Evolutionary conservation across 1,139 yeast genomes (phyloP).

Genomic region (Geotrichum phurueaensis): DNA sequence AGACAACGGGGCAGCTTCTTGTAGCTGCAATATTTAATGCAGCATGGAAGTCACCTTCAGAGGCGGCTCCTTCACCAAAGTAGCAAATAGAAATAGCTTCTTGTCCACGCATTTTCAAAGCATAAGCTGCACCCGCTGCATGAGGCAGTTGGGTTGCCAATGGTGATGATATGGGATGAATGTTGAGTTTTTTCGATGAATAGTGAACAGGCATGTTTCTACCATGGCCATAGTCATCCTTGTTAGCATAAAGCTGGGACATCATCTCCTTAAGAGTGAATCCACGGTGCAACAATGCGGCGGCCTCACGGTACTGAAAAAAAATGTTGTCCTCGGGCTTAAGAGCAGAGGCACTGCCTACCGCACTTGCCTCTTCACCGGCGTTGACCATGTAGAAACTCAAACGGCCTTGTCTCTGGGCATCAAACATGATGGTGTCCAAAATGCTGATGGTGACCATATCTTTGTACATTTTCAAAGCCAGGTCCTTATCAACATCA

Average conservation of each 20-base stretch:
- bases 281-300: constrained; percentile 35
- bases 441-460: constrained; percentile 33
- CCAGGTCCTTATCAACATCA: constrained; percentile 27
- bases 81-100: constrained; percentile 32
- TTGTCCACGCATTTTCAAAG: constrained; percentile 31
- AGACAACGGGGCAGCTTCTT: constrained; percentile 34
- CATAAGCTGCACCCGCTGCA: constrained; percentile 38
- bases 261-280: constrained; percentile 33
- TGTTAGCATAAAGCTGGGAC: constrained; percentile 35
- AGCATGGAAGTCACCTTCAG: constrained; percentile 38
- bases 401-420: constrained; percentile 37
- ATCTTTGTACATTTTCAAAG: constrained; percentile 32
- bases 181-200: constrained; percentile 28
- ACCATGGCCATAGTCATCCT: constrained; percentile 33
- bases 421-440: constrained; percentile 36
- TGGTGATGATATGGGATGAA: constrained; percentile 37
- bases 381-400: constrained; percentile 37
- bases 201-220: constrained; percentile 38
- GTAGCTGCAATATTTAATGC: constrained; percentile 38
- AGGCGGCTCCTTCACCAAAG: constrained; percentile 39
- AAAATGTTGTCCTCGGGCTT: constrained; percentile 32
- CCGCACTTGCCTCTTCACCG: constrained; percentile 38
- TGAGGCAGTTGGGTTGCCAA: constrained; percentile 37
- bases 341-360: constrained; percentile 36
- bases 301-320: constrained; percentile 36